phyloP scores from a whole-genome alignment of 163 green algal species.

The Chlamydomonas reinhardtii region DNA sequence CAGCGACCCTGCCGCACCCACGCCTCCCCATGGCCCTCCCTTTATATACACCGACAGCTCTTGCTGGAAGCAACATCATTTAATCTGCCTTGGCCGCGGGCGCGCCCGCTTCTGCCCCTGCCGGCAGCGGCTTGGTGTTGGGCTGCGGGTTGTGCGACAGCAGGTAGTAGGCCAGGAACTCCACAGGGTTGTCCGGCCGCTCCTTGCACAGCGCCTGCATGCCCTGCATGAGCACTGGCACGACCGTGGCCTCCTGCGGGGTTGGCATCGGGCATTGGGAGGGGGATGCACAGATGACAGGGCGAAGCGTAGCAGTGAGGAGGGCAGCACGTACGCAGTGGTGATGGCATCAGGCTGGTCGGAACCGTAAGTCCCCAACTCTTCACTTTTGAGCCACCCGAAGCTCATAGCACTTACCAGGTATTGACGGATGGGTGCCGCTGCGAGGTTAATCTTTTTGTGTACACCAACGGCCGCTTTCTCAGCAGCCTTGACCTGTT shows the following conservation, averaged over 20 bases:
- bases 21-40: too few relatives aligned
- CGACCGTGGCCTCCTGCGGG: constrained; percentile 79
- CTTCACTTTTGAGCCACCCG: constrained; percentile 1
- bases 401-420: constrained; percentile 27
- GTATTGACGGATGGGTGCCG: constrained; percentile 58
- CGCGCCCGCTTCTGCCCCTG: not conserved
- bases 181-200: constrained; percentile 81
- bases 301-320: too few relatives aligned
- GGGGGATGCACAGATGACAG: too few relatives aligned
- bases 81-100: constrained; percentile 1
- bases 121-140: constrained; percentile 42
- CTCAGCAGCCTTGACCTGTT: constrained; percentile 61
- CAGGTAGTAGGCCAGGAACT: constrained; percentile 83
- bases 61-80: too few relatives aligned
- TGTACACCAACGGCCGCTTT: constrained; percentile 55
- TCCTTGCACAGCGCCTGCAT: constrained; percentile 74
- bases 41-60: too few relatives aligned
- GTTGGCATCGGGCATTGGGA: too few relatives aligned
- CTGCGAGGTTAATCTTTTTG: constrained; percentile 58
- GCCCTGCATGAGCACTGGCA: constrained; percentile 82
- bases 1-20: too few relatives aligned
- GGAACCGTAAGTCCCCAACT: too few relatives aligned
- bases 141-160: constrained; percentile 82
- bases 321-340: too few relatives aligned
- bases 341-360: too few relatives aligned